Evolutionary conservation across 768 basidiomycete species (phyloP).

Genomic region (Amanita pseudoporphyria): DNA sequence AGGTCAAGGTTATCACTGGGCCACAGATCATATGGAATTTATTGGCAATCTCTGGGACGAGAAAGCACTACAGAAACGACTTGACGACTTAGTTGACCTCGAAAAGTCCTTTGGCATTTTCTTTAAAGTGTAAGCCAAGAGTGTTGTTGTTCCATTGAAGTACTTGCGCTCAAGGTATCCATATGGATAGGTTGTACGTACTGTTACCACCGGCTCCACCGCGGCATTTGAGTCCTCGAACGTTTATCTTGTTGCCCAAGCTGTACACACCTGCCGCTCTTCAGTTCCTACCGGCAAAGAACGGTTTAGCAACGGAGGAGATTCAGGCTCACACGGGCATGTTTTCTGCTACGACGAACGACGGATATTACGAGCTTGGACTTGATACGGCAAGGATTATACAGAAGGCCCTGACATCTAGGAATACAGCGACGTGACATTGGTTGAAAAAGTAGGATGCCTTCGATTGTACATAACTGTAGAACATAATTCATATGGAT

Average conservation of each 20-base stretch:
- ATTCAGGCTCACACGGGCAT: conserved; percentile 82
- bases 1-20: conserved; percentile 60
- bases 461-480: no score
- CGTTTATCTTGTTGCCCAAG: conserved; percentile 72
- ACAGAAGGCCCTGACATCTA: conserved; percentile 27
- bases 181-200: conserved; percentile 61
- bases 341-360: conserved; percentile 75
- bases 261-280: conserved; percentile 33
- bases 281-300: conserved; percentile 56
- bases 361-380: conserved; percentile 86
- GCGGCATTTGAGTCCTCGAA: conserved; percentile 42
- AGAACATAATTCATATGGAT: no score
- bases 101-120: conserved; percentile 53
- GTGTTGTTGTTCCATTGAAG: background rate
- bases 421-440: background rate
- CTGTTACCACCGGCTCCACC: conserved; percentile 64
- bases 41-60: conserved; percentile 83
- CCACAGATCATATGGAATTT: conserved; percentile 84
- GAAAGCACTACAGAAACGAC: conserved; percentile 43
- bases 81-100: conserved; percentile 52
- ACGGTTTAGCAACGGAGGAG: conserved; percentile 65
- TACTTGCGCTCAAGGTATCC: background rate
- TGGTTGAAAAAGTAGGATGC: background rate
- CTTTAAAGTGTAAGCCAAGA: conserved; percentile 70
- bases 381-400: conserved; percentile 54